These are phyloP conservation scores for Chlorella sp. DNA, from an alignment of 139 green algal species.

Conservation along the genomic window DNA sequence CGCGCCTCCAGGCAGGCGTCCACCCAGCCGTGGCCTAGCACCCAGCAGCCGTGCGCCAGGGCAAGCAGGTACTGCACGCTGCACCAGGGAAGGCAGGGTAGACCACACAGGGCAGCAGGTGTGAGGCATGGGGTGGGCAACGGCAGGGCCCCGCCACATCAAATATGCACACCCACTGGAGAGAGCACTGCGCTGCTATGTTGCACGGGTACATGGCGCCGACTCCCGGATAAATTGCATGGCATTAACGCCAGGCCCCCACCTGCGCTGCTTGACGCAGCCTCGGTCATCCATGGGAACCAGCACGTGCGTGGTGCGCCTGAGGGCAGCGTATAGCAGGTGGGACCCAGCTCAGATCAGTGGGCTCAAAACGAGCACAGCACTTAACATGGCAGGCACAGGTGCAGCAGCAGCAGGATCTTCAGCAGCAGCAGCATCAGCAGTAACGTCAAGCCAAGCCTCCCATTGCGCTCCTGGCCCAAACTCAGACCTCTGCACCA, in stretches of 20 bases:
- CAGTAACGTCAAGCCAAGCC: too few relatives aligned
- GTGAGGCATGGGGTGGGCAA: too few relatives aligned
- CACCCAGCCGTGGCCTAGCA: slow-evolving; percentile 48
- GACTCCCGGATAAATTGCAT: too few relatives aligned
- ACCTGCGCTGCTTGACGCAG: not conserved
- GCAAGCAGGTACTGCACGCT: slow-evolving; percentile 46
- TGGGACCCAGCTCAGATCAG: not conserved
- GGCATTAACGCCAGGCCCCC: not conserved
- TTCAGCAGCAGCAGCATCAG: not conserved
- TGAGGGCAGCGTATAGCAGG: not conserved
- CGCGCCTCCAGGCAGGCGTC: slow-evolving; percentile 41
- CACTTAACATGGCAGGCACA: not conserved
- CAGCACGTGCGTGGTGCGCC: slow-evolving; percentile 47
- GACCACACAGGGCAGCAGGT: too few relatives aligned
- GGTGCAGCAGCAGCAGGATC: not conserved
- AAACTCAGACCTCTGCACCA: too few relatives aligned
- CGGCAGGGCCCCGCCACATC: too few relatives aligned
- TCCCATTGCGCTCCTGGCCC: too few relatives aligned
- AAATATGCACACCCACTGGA: too few relatives aligned
- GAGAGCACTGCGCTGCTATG: too few relatives aligned
- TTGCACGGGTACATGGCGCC: too few relatives aligned
- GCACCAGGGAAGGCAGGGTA: not conserved
- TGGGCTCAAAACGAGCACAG: not conserved
- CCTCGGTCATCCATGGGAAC: slow-evolving; percentile 23
- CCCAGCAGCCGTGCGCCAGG: slow-evolving; percentile 51